These are phyloP conservation scores for Kwoniella botswanensis DNA, from an alignment of 768 basidiomycete species.

Conservation along the genomic window DNA sequence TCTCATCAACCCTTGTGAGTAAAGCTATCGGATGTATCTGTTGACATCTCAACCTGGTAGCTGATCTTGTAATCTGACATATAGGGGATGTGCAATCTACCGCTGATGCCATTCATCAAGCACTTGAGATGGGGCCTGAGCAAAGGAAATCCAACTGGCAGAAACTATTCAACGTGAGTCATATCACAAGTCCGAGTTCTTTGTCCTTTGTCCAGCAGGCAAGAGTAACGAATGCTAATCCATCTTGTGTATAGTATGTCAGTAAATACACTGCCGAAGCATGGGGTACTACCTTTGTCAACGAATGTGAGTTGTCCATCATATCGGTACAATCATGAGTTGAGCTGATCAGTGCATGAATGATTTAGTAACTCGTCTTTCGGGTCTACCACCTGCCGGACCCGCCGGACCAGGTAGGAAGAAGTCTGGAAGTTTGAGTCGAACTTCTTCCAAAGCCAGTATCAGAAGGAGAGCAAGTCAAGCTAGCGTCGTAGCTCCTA, in stretches of 20 bases:
- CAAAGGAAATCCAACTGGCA: conserved; percentile 88
- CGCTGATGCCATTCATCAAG: conserved; percentile 94
- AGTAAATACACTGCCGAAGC: conserved; percentile 57
- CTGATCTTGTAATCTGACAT: conserved; percentile 6
- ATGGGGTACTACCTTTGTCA: conserved; percentile 57
- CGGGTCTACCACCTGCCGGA: conserved; percentile 40
- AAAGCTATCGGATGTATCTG: not conserved
- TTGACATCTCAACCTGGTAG: not conserved
- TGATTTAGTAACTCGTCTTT: conserved; percentile 37
- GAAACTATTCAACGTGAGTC: conserved; percentile 81
- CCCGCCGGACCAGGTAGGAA: conserved; percentile 41
- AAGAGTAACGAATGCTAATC: not conserved
- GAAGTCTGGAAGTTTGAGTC: conserved; percentile 35
- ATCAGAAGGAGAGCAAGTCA: conserved; percentile 29
- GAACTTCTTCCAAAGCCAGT: conserved; percentile 43
- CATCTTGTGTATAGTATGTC: conserved; percentile 46
- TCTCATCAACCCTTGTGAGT: conserved; percentile 82
- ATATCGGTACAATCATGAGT: not conserved
- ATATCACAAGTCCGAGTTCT: not conserved
- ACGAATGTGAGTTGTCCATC: conserved; percentile 46
- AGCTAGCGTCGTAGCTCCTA: conserved; percentile 8
- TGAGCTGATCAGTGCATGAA: not conserved
- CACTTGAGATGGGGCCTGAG: conserved; percentile 83
- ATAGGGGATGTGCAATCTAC: conserved; percentile 93
- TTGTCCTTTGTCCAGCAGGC: not conserved